Base-by-base conservation (phyloP, 2,329 filamentous ascomycete genomes). In the Sporothrix pallida region DNA sequence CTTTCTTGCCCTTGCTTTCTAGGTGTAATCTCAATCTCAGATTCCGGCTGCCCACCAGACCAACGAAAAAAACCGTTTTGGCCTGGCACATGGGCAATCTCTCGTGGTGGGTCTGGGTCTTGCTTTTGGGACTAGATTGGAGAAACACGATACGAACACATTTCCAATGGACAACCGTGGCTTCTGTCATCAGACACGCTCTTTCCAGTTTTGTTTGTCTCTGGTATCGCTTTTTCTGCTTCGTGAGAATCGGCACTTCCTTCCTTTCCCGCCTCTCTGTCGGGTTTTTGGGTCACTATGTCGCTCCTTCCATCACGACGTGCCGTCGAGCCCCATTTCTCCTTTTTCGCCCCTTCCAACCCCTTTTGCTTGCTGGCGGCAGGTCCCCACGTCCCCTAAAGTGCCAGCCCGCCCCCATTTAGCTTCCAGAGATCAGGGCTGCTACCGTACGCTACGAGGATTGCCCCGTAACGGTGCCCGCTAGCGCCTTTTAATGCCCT, bases 391-490 rank as follows among this genome's bases (percentile, higher is more conserved):
- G 50, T 58, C 71, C 20, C 70, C 70, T 72, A 31, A 71, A 71
- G 48, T 48, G 52, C 20, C 20, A 60, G 54, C 31, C 31, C 26
- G 26, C 52, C 26, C 17, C 46, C 48, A 20, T 37, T 37, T 72
- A 69, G 71, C 52, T 60, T 44, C 63, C 54, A 50, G 3, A 69
- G 52, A 62, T 42, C 71, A 69, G 72, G 63, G 54, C 58, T 62
- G 54, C 37, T 73, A 73, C 72, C 65, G 72, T 23, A 48, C 69
- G 54, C 69, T 70, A 70, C 52, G 26, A 42, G 42, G 48, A 60
- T 26, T 63, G 72, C 72, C 71, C 72, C 72, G 72, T 73, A 73
- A 70, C 72, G 65, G 72, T 13, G 63, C 72, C 63, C 54, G 46
- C 71, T 69, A 72, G 65, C 71, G 71, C 46, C 60, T 46, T 48